Evolutionary conservation across 75 land plant genomes (phyloP).

Genomic region (Pinus albicaulis): DNA sequence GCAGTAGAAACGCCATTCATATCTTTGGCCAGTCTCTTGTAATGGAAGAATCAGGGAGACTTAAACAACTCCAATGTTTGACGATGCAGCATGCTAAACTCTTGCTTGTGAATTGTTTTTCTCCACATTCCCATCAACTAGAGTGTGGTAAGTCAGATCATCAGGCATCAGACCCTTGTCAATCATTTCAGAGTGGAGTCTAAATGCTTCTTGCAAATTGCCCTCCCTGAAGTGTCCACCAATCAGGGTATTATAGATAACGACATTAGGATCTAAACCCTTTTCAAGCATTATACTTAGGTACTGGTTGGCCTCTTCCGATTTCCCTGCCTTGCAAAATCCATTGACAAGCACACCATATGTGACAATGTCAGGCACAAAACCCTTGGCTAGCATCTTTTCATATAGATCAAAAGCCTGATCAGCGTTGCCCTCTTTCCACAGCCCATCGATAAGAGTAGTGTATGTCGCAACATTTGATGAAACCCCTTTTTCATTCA

Average conservation of each 20-base stretch:
- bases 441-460: constrained; percentile 13
- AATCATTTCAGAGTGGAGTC: constrained; percentile 18
- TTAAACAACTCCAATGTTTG: constrained; percentile 24
- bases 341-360: constrained; percentile 15
- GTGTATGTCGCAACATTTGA: constrained; percentile 13
- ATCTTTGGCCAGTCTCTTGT: too few species aligned
- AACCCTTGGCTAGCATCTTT: not conserved
- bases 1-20: too few species aligned
- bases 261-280: not conserved
- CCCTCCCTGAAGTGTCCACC: not conserved
- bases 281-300: not conserved
- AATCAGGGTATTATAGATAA: not conserved
- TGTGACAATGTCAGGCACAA: constrained; percentile 8
- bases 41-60: too few species aligned
- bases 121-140: constrained; percentile 12
- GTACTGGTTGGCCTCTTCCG: constrained; percentile 10
- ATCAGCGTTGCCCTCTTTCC: constrained; percentile 6
- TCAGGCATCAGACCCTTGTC: constrained; percentile 9
- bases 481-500: constrained; percentile 7
- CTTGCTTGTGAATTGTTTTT: not conserved
- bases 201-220: not conserved
- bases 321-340: constrained; percentile 16
- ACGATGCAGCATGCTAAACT: not conserved
- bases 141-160: constrained; percentile 9
- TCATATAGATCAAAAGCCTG: constrained; percentile 4